A percentile compares a stretch with the other conserved stretches of the same genome.
Conservation (phyloP, 352 stramenopile species). For the Phytophthora litchii region DNA sequence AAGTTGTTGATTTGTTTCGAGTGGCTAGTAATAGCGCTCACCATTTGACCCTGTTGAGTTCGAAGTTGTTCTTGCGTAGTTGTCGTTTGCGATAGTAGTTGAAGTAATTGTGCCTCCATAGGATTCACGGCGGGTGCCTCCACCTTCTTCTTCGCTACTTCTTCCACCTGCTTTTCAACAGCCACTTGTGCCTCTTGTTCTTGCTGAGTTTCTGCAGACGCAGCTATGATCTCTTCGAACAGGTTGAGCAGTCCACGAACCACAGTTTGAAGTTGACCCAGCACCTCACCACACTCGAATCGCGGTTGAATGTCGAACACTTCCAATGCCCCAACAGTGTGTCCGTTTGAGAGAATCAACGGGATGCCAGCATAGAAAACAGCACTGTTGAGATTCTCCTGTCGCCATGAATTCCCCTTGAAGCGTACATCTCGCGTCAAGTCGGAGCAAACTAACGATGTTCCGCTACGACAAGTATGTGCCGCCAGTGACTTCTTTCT, state of each 20-base stretch:
- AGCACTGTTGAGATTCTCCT: conserved; percentile 45
- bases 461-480: conserved; percentile 71
- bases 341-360: conserved; percentile 67
- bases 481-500: conserved; percentile 58
- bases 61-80: conserved; percentile 81
- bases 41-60: conserved; percentile 84
- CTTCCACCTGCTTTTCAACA: conserved; percentile 17
- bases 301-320: conserved; percentile 65
- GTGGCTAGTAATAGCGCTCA: conserved; percentile 73
- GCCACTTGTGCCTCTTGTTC: conserved; percentile 21
- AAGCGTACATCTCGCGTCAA: conserved; percentile 72
- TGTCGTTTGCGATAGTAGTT: conserved; percentile 82
- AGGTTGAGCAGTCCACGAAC: conserved; percentile 76
- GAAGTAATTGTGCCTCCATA: conserved; percentile 79
- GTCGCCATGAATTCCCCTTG: conserved; percentile 59
- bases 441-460: conserved; percentile 71
- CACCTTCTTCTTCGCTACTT: conserved; percentile 21
- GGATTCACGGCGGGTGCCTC: conserved; percentile 44
- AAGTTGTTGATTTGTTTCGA: conserved; percentile 83
- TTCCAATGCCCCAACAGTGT: conserved; percentile 74
- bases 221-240: conserved; percentile 72
- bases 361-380: conserved; percentile 86
- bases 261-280: conserved; percentile 73
- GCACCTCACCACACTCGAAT: conserved; percentile 64
- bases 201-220: conserved; percentile 32